Percentiles rank a stretch among this genome's conserved stretches.
Evolutionary conservation across 2,329 filamentous ascomycete species (phyloP).

Genomic region (Epichloe amarillans): DNA sequence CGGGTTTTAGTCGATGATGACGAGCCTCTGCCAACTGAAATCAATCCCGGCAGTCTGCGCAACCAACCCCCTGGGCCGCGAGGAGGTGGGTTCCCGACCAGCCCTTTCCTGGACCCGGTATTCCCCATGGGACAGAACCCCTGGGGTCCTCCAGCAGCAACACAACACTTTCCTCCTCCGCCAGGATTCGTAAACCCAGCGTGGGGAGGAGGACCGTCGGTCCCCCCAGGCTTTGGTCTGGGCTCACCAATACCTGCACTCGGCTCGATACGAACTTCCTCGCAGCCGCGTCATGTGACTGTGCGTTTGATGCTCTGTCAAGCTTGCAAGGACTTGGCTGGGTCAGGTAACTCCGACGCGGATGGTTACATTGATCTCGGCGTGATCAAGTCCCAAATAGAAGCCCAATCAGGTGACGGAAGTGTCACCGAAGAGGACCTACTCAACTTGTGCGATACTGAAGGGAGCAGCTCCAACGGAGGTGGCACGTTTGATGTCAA

Average conservation of each 20-base stretch:
- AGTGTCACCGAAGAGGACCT: conserved; percentile 48
- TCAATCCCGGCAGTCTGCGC: conserved; percentile 22
- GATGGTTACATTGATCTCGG: conserved; percentile 60
- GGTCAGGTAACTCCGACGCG: conserved; percentile 23
- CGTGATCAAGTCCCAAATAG: conserved; percentile 52
- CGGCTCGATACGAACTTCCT: conserved; percentile 17
- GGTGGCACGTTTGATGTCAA: conserved; percentile 74
- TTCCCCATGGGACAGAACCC: conserved; percentile 24
- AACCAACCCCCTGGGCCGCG: conserved; percentile 41
- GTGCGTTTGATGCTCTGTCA: conserved; percentile 64
- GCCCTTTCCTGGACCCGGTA: conserved; percentile 28
- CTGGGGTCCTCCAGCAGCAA: conserved; percentile 27
- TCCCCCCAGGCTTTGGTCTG: conserved; percentile 21
- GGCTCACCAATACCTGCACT: conserved; percentile 18
- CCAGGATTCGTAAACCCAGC: conserved; percentile 32
- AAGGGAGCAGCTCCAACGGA: conserved; percentile 74
- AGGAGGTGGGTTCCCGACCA: conserved; percentile 24
- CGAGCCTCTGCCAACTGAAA: conserved; percentile 32
- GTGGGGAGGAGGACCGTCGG: conserved; percentile 24
- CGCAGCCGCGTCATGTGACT: conserved; percentile 51
- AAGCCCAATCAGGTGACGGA: conserved; percentile 33
- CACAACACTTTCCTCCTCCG: conserved; percentile 26
- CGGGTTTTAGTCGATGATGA: conserved; percentile 75
- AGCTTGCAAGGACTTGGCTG: conserved; percentile 54
- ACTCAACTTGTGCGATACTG: conserved; percentile 76